Percentiles rank a stretch among this genome's conserved stretches.
Evolutionary conservation across 768 basidiomycete genomes (phyloP).

Genomic region (Boletus vinaceobasis): DNA sequence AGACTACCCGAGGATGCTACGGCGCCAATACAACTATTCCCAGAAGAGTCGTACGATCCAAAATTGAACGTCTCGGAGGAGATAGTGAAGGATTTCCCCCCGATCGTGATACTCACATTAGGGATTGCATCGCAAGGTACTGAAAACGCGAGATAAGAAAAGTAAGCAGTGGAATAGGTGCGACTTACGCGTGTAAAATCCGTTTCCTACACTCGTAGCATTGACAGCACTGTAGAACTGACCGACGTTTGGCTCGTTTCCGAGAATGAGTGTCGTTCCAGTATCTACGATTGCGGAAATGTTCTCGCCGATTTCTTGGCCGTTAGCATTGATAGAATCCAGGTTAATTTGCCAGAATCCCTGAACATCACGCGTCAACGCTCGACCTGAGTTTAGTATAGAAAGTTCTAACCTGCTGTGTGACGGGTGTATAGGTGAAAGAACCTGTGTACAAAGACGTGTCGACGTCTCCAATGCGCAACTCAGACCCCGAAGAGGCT

Average conservation of each 20-base stretch:
- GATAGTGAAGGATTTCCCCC: conserved; percentile 31
- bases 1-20: conserved; percentile 13
- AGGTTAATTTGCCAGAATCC: conserved; percentile 22
- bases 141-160: conserved; percentile 3
- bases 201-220: conserved; percentile 29
- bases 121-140: conserved; percentile 28
- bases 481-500: conserved; percentile 32
- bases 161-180: not conserved
- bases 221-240: conserved; percentile 31
- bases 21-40: conserved; percentile 17
- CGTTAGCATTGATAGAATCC: conserved; percentile 25
- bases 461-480: conserved; percentile 43
- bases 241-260: conserved; percentile 35
- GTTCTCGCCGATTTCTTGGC: not conserved
- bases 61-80: conserved; percentile 35
- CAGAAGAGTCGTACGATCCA: conserved; percentile 22
- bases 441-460: conserved; percentile 35
- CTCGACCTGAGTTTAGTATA: not conserved
- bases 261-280: conserved; percentile 44
- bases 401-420: conserved; percentile 22
- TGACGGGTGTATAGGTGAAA: conserved; percentile 37
- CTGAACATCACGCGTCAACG: conserved; percentile 11
- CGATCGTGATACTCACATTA: conserved; percentile 33
- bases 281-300: conserved; percentile 45
- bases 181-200: conserved; percentile 35